A percentile compares a stretch with the other conserved stretches of the same genome.
phyloP scores from a whole-genome alignment of 2,329 filamentous ascomycete species.

The Aspergillus transmontanensis region DNA sequence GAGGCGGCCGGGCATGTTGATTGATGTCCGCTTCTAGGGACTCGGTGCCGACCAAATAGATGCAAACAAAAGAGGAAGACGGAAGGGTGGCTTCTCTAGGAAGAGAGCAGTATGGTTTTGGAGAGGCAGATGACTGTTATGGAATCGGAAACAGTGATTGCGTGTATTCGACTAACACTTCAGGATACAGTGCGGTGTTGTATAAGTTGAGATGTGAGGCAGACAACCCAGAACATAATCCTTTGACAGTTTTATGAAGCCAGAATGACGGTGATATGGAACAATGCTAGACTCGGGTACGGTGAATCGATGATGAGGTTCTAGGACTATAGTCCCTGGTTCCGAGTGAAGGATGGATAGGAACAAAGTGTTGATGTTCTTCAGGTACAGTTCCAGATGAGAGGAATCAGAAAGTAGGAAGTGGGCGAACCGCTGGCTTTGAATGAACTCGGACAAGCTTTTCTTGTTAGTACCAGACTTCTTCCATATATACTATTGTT shows the following conservation, averaged over 20 bases:
- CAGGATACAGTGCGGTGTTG: constrained; percentile 30
- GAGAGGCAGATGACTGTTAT: background rate
- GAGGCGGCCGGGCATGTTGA: constrained; percentile 44
- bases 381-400: constrained; percentile 2
- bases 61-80: background rate
- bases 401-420: constrained; percentile 13
- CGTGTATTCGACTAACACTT: background rate
- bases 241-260: constrained; percentile 1
- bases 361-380: constrained; percentile 6
- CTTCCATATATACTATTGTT: constrained; percentile 14
- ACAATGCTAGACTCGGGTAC: background rate
- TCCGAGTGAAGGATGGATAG: constrained; percentile 4
- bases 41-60: background rate
- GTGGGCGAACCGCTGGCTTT: constrained; percentile 25
- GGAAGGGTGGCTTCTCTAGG: background rate
- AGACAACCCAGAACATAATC: constrained; percentile 26
- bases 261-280: background rate
- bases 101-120: background rate
- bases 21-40: constrained; percentile 1
- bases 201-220: constrained; percentile 21
- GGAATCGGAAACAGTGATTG: background rate
- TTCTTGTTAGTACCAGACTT: constrained; percentile 6
- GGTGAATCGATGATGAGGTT: background rate
- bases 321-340: background rate
- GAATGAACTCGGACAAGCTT: constrained; percentile 21